Evolutionary conservation across 1,284 basidiomycete species (phyloP), one percentile per base, ranked within the genome.

Genomic region (Taiwanofungus camphoratus): DNA sequence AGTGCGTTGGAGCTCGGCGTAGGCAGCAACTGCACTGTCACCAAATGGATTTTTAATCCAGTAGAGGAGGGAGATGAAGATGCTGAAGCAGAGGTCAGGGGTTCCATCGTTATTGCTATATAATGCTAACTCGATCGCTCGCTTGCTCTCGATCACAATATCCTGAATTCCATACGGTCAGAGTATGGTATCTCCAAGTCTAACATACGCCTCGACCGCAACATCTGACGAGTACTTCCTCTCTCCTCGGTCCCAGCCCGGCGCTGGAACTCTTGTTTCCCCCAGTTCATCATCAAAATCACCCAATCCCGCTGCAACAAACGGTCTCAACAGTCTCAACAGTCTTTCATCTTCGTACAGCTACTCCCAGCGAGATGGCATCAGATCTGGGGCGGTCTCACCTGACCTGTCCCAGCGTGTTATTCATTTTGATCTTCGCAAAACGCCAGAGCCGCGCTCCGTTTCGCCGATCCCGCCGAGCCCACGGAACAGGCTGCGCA

Each of bases 1-100:
- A 79, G 70, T 18, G 82, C 82, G 5, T 65, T 86, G 23, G 68
- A 80, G 53, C 69, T 86, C 7, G 82, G 82, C 4, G 57, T 84
- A 13, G 73, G 73, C 19, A 68, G 60, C 27, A 81, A 71, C 48
- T 65, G 69, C 19, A 68, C 74, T 12, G 76, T 85, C 18, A 71
- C 78, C 5, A 68, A 77, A 48, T 82, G 82, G 78, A 81, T 86
- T 56, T 83, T 84, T 58, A 77, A 77, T 50, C 59, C 74, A 0
- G 57, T 80, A 20, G 59, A 63, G 19, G 77, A 79, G 53, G 76
- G 69, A 39, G 68, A 72, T 11, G 77, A 78, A 52, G 72, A 69
- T 35, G 41, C 60, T 27, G 59, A 58, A 19, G 41, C 39, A 26
- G 49, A 54, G 52, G 55, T 59, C 43, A 36, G 52, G 52, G 12